Conservation (phyloP, 2,329 filamentous ascomycete species). For the Rutstroemia sp. region DNA sequence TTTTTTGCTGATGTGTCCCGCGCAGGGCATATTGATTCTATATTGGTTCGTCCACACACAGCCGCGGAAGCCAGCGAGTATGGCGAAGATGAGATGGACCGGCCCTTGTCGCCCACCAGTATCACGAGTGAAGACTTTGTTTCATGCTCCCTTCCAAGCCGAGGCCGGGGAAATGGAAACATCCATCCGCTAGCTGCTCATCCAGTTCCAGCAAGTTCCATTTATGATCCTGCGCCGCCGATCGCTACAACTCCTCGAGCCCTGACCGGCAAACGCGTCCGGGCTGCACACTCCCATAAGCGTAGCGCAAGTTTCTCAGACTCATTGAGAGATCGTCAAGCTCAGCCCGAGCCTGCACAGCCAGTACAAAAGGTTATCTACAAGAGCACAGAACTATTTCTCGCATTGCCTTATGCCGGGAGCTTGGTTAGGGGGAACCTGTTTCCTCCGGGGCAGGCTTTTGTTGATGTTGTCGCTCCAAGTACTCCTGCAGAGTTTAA, state of each 20-base stretch:
- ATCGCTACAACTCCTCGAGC: conserved; percentile 52
- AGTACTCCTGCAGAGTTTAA: conserved; percentile 38
- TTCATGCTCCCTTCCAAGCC: conserved; percentile 56
- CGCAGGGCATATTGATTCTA: conserved; percentile 41
- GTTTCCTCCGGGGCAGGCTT: conserved; percentile 74
- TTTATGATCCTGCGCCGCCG: conserved; percentile 40
- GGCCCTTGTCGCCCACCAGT: conserved; percentile 46
- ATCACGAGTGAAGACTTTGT: conserved; percentile 52
- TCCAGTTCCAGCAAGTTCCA: conserved; percentile 45
- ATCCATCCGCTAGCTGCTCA: conserved; percentile 44
- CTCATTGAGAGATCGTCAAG: conserved; percentile 63
- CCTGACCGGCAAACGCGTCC: conserved; percentile 50
- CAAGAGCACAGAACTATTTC: conserved; percentile 49
- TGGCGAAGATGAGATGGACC: conserved; percentile 19
- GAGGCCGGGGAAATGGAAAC: conserved; percentile 37
- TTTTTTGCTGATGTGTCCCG: conserved; percentile 42
- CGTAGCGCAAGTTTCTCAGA: conserved; percentile 84
- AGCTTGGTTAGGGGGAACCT: conserved; percentile 83
- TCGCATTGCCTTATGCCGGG: conserved; percentile 64
- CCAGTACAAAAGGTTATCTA: conserved; percentile 40
- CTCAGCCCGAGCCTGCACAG: conserved; percentile 33
- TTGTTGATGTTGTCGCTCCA: conserved; percentile 59
- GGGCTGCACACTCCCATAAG: conserved; percentile 59
- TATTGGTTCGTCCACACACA: conserved; percentile 30
- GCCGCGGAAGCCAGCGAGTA: neutral